Evolutionary conservation across 352 stramenopile species (phyloP), one percentile per base, ranked within the genome.

Genomic region (Phytophthora pluvialis): DNA sequence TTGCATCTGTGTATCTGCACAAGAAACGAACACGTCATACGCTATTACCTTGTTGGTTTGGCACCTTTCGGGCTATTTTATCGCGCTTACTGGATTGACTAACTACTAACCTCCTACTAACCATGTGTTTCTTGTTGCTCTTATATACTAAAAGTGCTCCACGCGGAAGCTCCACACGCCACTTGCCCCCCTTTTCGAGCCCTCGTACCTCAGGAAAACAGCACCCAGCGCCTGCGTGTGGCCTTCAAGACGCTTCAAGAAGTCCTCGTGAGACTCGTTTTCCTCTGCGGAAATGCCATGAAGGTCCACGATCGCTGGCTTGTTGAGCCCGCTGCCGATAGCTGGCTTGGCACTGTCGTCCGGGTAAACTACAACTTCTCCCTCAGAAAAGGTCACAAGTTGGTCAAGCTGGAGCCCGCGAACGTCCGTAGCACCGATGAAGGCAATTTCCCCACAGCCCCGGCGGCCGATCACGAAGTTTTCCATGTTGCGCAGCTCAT

Each of bases 81-180:
- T 47, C 29, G 8, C 50, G 15, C 43, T 51, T 55, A 42, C 8
- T 13, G 26, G 25, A 21, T 21, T 45, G 13, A 38, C 29, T 60
- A 44, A 48, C 38, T 31, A 12, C 47, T 53, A 38, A 29, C 3
- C 13, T 60, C 33, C 29, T 45, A 53, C 53, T 64, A 64, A 59
- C 46, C 43, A 51, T 49, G 32, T 12, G 50, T 61, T n/a, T 8
- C 56, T 49, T 48, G 12, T 52, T 53, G 18, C 4, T 31, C 28
- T n/a, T 28, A 32, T 42, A 12, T 9, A 32, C 36, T 62, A 75
- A 29, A 86, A 88, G 36, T 86, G 75, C 52, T 83, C 48, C 13
- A 85, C 79, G 15, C 72, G 49, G 43, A 88, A 87, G 38, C 49
- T 75, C 75, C 78, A 88, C 38, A 84, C 56, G 5, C 77, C 77